These are phyloP conservation scores for Epichloe gansuensis DNA, from an alignment of 2,329 filamentous ascomycete species.

Conservation along the genomic window DNA sequence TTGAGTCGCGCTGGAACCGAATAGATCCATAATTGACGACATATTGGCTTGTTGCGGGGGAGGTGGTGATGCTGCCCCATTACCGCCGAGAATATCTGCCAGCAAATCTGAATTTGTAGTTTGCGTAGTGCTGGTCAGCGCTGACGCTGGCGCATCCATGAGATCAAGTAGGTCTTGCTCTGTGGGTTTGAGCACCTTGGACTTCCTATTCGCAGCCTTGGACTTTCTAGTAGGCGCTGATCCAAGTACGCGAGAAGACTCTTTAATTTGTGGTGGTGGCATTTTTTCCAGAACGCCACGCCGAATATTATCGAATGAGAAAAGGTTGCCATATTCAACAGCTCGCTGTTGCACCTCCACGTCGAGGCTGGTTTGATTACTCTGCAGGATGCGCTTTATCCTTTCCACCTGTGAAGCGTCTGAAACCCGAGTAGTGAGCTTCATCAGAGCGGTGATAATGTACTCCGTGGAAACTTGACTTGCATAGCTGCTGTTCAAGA, in stretches of 20 bases:
- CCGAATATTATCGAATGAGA: constrained; percentile 75
- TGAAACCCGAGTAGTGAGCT: constrained; percentile 77
- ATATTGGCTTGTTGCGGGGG: constrained; percentile 43
- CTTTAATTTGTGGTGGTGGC: constrained; percentile 92
- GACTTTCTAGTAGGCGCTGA: constrained; percentile 55
- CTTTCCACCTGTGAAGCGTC: constrained; percentile 80
- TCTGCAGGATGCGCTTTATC: constrained; percentile 63
- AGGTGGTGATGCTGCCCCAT: constrained; percentile 32
- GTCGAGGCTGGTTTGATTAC: constrained; percentile 74
- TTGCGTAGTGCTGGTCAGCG: constrained; percentile 37
- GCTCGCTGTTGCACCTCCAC: constrained; percentile 93
- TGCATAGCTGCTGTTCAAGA: constrained; percentile 88
- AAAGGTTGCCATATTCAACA: constrained; percentile 92
- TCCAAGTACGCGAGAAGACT: constrained; percentile 82
- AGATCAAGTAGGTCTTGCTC: constrained; percentile 90
- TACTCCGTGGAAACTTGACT: constrained; percentile 89
- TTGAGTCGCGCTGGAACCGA: constrained; percentile 38
- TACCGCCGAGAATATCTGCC: constrained; percentile 78
- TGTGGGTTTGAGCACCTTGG: constrained; percentile 66
- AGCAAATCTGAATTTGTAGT: constrained; percentile 73
- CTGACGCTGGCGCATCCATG: constrained; percentile 58
- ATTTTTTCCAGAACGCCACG: constrained; percentile 91
- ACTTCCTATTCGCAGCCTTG: constrained; percentile 60
- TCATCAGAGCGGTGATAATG: constrained; percentile 89
- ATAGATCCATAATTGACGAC: constrained; percentile 83